Conservation (phyloP, 768 basidiomycete genomes). For the Dioszegia aurantiaca region DNA sequence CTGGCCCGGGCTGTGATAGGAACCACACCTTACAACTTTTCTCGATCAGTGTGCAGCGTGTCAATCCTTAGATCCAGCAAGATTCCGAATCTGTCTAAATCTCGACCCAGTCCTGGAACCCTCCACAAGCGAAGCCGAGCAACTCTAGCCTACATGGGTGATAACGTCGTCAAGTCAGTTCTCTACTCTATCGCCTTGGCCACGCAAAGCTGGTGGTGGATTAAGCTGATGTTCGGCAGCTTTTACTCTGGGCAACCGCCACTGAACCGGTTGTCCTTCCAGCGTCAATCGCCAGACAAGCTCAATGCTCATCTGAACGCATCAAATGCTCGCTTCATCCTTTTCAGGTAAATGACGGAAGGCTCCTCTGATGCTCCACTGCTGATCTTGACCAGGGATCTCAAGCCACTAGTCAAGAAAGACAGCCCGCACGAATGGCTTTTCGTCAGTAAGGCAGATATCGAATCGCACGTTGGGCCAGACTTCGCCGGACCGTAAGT, state of each 20-base stretch:
- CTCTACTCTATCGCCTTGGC: not conserved
- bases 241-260: slow-evolving; percentile 53
- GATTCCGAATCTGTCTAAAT: too few relatives aligned
- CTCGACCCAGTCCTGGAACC: too few relatives aligned
- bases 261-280: slow-evolving; percentile 56
- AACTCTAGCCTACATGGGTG: slow-evolving; percentile 44
- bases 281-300: slow-evolving; percentile 74
- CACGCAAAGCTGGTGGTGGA: too few relatives aligned
- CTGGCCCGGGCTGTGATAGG: too few relatives aligned
- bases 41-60: too few relatives aligned
- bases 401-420: slow-evolving; percentile 37
- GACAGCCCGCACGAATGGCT: slow-evolving; percentile 65
- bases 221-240: slow-evolving; percentile 20
- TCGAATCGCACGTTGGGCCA: slow-evolving; percentile 55
- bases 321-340: slow-evolving; percentile 68
- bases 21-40: too few relatives aligned
- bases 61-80: too few relatives aligned
- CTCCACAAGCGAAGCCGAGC: not conserved
- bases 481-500: slow-evolving; percentile 33
- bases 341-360: slow-evolving; percentile 71
- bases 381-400: slow-evolving; percentile 51
- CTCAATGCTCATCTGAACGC: slow-evolving; percentile 67
- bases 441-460: slow-evolving; percentile 67
- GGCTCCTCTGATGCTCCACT: too few relatives aligned
- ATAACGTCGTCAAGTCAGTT: slow-evolving; percentile 51